Percentiles rank a stretch among this genome's conserved stretches.
Conservation (phyloP, 2,329 filamentous ascomycete genomes). For the Sphaerulina musiva region DNA sequence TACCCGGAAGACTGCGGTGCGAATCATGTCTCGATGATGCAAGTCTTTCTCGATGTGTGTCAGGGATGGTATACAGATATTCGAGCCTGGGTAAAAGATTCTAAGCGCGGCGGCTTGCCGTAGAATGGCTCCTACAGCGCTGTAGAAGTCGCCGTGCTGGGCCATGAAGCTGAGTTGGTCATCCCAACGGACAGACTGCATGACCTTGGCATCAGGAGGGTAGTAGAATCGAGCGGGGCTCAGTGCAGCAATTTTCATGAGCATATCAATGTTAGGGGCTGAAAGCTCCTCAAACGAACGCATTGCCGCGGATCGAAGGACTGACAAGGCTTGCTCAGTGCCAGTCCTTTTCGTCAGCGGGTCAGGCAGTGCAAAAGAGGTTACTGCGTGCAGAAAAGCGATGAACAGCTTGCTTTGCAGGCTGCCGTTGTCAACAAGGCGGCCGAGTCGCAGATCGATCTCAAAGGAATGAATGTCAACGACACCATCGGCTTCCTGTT, state of each 20-base stretch:
- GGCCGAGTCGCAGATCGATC: constrained; percentile 51
- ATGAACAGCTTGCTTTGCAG: constrained; percentile 30
- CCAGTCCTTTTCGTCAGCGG: constrained; percentile 54
- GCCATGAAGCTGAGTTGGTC: constrained; percentile 28
- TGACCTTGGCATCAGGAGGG: constrained; percentile 33
- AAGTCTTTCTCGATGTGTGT: constrained; percentile 1
- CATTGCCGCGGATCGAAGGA: constrained; percentile 20
- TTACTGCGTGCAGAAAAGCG: constrained; percentile 55
- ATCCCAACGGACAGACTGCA: constrained; percentile 44
- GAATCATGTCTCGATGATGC: constrained; percentile 9
- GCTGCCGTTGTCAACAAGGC: constrained; percentile 50
- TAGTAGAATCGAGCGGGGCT: constrained; percentile 41
- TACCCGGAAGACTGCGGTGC: constrained; percentile 13
- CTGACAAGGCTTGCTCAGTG: constrained; percentile 46
- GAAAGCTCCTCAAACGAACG: constrained; percentile 25
- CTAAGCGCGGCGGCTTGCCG: too few relatives aligned
- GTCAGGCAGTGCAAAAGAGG: constrained; percentile 54
- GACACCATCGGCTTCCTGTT: constrained; percentile 34
- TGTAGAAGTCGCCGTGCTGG: constrained; percentile 14
- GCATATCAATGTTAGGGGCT: constrained; percentile 12
- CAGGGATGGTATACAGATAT: not conserved
- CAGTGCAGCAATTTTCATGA: constrained; percentile 29
- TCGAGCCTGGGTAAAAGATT: not conserved
- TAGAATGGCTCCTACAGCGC: constrained; percentile 4
- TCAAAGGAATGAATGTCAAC: constrained; percentile 50